Evolutionary conservation across 805 yeast genomes (phyloP), one percentile per base, ranked within the genome.

Genomic region (Sungouiella thailandica): DNA sequence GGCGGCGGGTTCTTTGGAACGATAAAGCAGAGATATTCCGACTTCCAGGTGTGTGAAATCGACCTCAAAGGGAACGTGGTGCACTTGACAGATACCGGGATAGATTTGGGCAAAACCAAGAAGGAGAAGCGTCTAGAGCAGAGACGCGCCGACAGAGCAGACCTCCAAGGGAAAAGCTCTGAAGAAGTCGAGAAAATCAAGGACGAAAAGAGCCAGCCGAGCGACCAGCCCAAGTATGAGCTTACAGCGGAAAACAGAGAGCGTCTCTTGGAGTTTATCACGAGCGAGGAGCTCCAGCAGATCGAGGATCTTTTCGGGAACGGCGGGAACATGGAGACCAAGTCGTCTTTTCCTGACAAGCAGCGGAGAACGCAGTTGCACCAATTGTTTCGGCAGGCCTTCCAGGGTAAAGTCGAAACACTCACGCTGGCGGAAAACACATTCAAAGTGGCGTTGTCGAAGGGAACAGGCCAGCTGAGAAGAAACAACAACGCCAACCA

Each of bases 1-100:
- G 37, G 52, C 23, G 52, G 51, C 2, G 95, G 96, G 3, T 86
- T 93, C 43, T 55, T 57, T 12, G 98, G 97, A 2, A 70, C 73
- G 10, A 67, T 93, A 48, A 93, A 93, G 57, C 95, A 85, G 52
- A 68, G 96, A 41, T 89, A 88, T 59, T 81, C 95, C 9, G 99
- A 93, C 55, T 93, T 93, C 55, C 71, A 86, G 53, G 99, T 93
- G 28, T 86, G 88, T 58, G 99, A 93, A 58, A 82, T 93, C 36
- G 82, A 70, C 40, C 47, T 60, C 19, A 61, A 74, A 15, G 94
- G 85, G 1, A 60, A 74, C 2, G 95, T 88, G 2, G 73, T 89
- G 9, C 89, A 80, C 55, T 66, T 93, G 41, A 55, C 62, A 7
- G 96, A 89, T 50, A 74, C 77, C 34, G 96, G 97, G 4, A 63